Conservation (phyloP, 202 grass and related monocot species). For the Zoysia matrella region DNA sequence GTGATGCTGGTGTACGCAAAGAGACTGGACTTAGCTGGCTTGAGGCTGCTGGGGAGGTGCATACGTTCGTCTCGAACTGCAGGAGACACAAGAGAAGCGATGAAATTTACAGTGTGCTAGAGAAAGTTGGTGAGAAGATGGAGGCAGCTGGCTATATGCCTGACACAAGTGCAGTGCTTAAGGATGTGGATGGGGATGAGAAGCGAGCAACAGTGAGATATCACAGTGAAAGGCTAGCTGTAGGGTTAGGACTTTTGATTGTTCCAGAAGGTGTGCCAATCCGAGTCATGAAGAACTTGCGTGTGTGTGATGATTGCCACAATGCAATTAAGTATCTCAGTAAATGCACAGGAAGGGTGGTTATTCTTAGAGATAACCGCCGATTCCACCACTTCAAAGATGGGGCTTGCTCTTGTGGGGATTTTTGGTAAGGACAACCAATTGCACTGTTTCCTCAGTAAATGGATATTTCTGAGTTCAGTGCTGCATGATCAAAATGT, state of each 20-base stretch:
- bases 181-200: conserved; percentile 75
- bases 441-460: conserved; percentile 4
- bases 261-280: conserved; percentile 82
- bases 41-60: conserved; percentile 74
- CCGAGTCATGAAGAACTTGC: conserved; percentile 91
- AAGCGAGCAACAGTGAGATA: conserved; percentile 71
- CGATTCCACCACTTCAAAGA: conserved; percentile 85
- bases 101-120: conserved; percentile 74
- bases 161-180: conserved; percentile 75
- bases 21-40: conserved; percentile 93
- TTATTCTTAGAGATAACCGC: conserved; percentile 84
- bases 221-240: conserved; percentile 92
- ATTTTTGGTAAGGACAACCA: conserved; percentile 79
- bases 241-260: conserved; percentile 79
- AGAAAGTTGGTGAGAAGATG: conserved; percentile 82
- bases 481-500: conserved; percentile 21
- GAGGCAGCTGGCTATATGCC: conserved; percentile 79
- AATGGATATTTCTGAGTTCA: conserved; percentile 21
- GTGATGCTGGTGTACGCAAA: conserved; percentile 83
- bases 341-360: conserved; percentile 77
- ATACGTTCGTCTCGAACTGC: conserved; percentile 84
- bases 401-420: conserved; percentile 83
- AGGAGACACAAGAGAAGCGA: conserved; percentile 64
- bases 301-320: conserved; percentile 95
- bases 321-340: conserved; percentile 86